phyloP scores from a whole-genome alignment of 1,284 basidiomycete genomes.

The Leccinum subrobustum region DNA sequence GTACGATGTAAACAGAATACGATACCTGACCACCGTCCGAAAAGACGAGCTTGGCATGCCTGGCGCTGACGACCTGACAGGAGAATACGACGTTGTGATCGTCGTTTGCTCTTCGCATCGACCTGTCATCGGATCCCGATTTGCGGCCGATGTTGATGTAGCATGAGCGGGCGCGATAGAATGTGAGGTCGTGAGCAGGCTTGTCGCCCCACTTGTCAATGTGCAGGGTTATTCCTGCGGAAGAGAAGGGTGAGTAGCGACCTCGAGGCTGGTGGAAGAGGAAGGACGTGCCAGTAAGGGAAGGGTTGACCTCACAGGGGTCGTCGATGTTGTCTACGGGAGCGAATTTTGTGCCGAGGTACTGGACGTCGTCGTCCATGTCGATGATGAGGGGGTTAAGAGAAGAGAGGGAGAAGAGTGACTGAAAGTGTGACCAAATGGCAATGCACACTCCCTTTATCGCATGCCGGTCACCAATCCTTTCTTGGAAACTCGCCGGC shows the following conservation, averaged over 20 bases:
- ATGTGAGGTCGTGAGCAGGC: conserved; percentile 28
- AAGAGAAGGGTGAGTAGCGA: conserved; percentile 12
- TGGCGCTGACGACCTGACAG: conserved; percentile 35
- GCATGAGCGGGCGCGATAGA: conserved; percentile 27
- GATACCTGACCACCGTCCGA: conserved; percentile 32
- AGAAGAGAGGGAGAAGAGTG: conserved; percentile 9
- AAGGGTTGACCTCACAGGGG: conserved; percentile 18
- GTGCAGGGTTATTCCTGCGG: conserved; percentile 29
- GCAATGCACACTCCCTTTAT: conserved; percentile 33
- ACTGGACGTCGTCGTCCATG: conserved; percentile 35
- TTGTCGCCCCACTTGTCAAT: conserved; percentile 33
- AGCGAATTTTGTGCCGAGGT: conserved; percentile 31
- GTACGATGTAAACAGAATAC: neutral
- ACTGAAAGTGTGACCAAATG: conserved; percentile 30
- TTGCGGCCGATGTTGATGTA: conserved; percentile 34
- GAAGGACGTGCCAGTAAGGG: conserved; percentile 26
- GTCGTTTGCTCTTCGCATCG: conserved; percentile 37
- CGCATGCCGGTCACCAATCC: conserved; percentile 23
- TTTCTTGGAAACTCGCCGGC: conserved; percentile 27
- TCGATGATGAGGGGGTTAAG: conserved; percentile 2
- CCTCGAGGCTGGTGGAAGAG: conserved; percentile 3
- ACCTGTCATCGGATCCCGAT: conserved; percentile 35
- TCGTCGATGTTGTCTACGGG: conserved; percentile 9
- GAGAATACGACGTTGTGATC: conserved; percentile 34
- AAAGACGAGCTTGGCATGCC: conserved; percentile 34